These are phyloP conservation scores for Gymnopilus dilepis DNA, from an alignment of 768 basidiomycete species.

Conservation along the genomic window DNA sequence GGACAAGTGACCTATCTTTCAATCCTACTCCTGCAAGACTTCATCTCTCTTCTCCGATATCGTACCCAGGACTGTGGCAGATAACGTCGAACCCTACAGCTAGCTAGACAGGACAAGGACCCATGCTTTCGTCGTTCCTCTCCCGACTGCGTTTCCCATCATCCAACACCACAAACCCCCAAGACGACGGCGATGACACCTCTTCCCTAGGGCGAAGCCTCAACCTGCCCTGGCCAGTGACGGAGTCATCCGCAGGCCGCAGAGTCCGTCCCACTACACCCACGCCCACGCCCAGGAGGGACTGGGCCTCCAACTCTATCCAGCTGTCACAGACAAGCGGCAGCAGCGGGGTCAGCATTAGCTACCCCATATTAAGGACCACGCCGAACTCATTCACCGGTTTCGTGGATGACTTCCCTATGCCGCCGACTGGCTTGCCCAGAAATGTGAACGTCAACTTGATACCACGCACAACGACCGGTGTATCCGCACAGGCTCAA, in stretches of 20 bases:
- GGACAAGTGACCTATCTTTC: not conserved
- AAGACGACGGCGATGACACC: constrained; percentile 24
- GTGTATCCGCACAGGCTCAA: constrained; percentile 2
- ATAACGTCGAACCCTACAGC: not conserved
- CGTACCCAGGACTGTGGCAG: not conserved
- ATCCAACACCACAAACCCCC: constrained; percentile 1
- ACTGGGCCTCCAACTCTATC: constrained; percentile 11
- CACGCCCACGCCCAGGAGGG: constrained; percentile 22
- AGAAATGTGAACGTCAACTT: constrained; percentile 11
- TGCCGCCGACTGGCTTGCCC: constrained; percentile 16
- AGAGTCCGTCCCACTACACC: too few relatives aligned
- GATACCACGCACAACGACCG: not conserved
- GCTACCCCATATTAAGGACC: constrained; percentile 39
- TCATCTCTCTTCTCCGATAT: constrained; percentile 7
- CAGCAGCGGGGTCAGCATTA: constrained; percentile 33
- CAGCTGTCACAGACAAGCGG: constrained; percentile 1
- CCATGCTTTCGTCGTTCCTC: constrained; percentile 28
- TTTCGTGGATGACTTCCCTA: constrained; percentile 25
- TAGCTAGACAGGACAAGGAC: not conserved
- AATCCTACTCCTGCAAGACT: too few relatives aligned
- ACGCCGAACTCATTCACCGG: constrained; percentile 40
- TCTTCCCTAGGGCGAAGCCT: constrained; percentile 25
- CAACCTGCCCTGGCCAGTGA: constrained; percentile 35
- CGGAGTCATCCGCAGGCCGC: constrained; percentile 25
- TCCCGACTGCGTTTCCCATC: constrained; percentile 28